Base-by-base conservation (phyloP, 805 yeast species). In the Spathaspora girioi region DNA sequence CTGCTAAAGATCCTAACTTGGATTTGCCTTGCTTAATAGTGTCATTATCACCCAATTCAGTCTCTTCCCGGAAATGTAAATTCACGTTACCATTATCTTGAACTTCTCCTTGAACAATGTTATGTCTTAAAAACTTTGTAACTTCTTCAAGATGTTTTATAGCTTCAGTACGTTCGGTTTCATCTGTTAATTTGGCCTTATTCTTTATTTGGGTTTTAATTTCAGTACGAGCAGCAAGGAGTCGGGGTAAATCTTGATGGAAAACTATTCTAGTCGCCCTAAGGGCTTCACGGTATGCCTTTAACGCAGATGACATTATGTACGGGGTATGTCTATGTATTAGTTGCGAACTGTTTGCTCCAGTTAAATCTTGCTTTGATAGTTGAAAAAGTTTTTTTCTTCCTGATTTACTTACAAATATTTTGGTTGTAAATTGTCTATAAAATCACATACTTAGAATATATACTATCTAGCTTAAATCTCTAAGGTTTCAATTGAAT, bases 31-130 rank as follows among this genome's bases (percentile, higher is more conserved):
- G 79, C 65, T 86, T 87, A 58, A 89, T 78, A 45, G 83, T 77
- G 35, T 91, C 96, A 65, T 93, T 93, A 63, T 91, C 97, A 17
- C 97, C 98, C 48, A 93, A 73, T 68, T 93, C 98, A 0, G 96
- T 88, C 46, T 86, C 82, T 46, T 81, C 69, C 63, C 90, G 97
- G 58, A 93, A 84, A 57, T 86, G 86, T 60, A 93, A 75, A 47
- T 70, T 67, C 61, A 76, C 81, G 46, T 71, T 77, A 2, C 74
- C 78, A 14, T 71, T 71, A 1, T 66, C 71, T 48, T 72, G 66
- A 58, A 70, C 77, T 54, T 69, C 73, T 7, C 96, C 98, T 69
- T 93, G 99, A 2, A 93, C 97, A n/a, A 93, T 76, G 66, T 93
- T 93, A 52, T 77, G 74, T 46, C 79, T 74, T 52, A 93, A 72